These are phyloP conservation scores for Tremellales sp. DNA, from an alignment of 1,284 basidiomycete genomes.

Conservation along the genomic window DNA sequence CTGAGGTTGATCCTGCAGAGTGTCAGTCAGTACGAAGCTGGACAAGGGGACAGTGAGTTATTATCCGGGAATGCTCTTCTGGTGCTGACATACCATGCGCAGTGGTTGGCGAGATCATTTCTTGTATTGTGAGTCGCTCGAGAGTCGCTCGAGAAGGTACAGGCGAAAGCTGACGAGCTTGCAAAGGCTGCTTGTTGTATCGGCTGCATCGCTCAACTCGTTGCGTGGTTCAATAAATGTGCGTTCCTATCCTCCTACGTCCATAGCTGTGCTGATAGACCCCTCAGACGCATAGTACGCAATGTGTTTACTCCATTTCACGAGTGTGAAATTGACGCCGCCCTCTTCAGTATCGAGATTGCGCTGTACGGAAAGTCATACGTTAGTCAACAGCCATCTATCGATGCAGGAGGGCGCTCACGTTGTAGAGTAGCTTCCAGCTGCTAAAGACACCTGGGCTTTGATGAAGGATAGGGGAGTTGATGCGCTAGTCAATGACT, in stretches of 20 bases:
- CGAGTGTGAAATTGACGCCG: constrained; percentile 41
- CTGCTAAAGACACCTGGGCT: constrained; percentile 89
- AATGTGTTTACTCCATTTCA: constrained; percentile 46
- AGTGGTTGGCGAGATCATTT: constrained; percentile 69
- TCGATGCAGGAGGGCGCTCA: not conserved
- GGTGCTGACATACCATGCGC: constrained; percentile 4
- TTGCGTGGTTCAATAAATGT: constrained; percentile 78
- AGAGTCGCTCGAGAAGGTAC: not conserved
- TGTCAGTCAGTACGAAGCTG: constrained; percentile 63
- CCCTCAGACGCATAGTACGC: constrained; percentile 34
- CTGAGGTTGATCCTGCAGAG: constrained; percentile 64
- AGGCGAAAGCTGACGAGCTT: constrained; percentile 22
- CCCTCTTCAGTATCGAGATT: constrained; percentile 65
- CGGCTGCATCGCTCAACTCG: constrained; percentile 63
- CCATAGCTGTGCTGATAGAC: not conserved
- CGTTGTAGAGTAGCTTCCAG: constrained; percentile 53
- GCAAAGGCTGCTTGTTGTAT: constrained; percentile 73
- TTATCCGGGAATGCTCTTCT: not conserved
- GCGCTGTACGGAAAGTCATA: constrained; percentile 85
- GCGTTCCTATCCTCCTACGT: constrained; percentile 4
- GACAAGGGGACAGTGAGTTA: constrained; percentile 67
- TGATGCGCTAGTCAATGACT: constrained; percentile 80
- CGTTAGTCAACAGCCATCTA: constrained; percentile 23
- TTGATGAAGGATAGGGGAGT: constrained; percentile 79
- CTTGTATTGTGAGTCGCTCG: constrained; percentile 52